Base-by-base conservation (phyloP, 805 yeast genomes). In the Lachancea dasiensis region DNA sequence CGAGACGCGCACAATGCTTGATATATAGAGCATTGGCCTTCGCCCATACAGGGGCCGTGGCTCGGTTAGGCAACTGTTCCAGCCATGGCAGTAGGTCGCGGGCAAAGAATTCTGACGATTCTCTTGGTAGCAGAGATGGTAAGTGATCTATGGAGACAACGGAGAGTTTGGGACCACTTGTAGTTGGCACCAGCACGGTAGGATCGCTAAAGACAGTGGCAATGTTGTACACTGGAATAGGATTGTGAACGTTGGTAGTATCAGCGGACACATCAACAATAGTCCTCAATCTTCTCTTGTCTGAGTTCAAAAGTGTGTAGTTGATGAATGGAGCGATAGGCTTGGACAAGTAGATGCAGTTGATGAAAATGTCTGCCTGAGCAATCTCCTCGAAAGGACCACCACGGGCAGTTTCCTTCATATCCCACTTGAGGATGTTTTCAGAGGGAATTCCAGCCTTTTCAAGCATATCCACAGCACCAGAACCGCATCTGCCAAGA, bases 251-350 rank as follows among this genome's bases (percentile, higher is more conserved):
- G 65, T 92, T 92, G 39, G 98, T 92, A 33, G 97, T 92, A 67
- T 92, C 99, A 40, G 98, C 98, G 36, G 95, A 85, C 41, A 92
- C 99, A 63, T 92, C 99, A 37, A 92, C 97, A 44, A 92, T 86
- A 13, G 94, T 86, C 64, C 90, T 77, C 58, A 92, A 75, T 48
- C 73, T 81, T 77, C 98, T 86, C 47, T 69, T 64, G 30, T 69
- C 65, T 41, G 58, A 62, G 65, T 84, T 83, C 60, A 92, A 73
- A 42, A 75, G 62, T 22, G 82, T 83, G 51, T 60, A 64, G 65
- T 81, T 77, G 58, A 86, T 72, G 61, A 92, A 92, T 37, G 97
- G 97, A 23, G 97, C 81, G 56, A 92, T 92, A 58, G 95, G 95
- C 65, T 80, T 69, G 28, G 96, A 85, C 52, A 92, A 69, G 68